Evolutionary conservation across 148 eudicot species (phyloP), one percentile per base, ranked within the genome.

Genomic region (Persicaria tinctoria): DNA sequence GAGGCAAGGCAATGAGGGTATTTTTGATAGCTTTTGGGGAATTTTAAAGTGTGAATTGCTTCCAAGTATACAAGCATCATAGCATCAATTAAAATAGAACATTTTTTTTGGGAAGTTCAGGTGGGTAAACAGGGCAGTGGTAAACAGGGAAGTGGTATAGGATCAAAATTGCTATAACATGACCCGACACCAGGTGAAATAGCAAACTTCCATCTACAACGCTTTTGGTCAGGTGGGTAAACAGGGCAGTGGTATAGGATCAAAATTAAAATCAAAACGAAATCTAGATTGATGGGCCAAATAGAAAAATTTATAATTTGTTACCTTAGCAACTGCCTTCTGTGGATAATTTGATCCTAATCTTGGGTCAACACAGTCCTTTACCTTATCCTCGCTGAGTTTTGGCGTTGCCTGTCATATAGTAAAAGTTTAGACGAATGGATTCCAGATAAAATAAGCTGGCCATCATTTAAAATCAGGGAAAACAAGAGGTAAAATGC

Each of bases 301-400:
- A 7, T 20, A 23, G 2, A 2, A 59, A 59, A 20, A 23, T 18
- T 27, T 56, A 4, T 6, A 38, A 23, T 44, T 66, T 66, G 64
- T 59, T 79, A 91, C 96, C 93, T 91, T 91, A 5, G 91, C 91
- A 73, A 89, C 89, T 68, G 97, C 97, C 82, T 89, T 86, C 63
- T 85, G 90, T 78, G 97, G 97, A 78, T 89, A 89, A 63, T 89
- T 87, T 55, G 85, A 75, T 5, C 76, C 81, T 57, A 91, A 74
- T 82, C 93, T 87, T 77, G 83, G 80, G 62, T 91, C 97, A 56
- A 91, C 86, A 74, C 91, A 86, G 75, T 86, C 89, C 78, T 89
- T 86, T 60, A 91, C 93, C 80, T 91, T 91, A 77, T 86, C 93
- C 83, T 87, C 93, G 46, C 91, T 89, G 70, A 91, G 93, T 73